Conservation (phyloP, 176 grass and related monocot species). For the Stipa capillata region DNA sequence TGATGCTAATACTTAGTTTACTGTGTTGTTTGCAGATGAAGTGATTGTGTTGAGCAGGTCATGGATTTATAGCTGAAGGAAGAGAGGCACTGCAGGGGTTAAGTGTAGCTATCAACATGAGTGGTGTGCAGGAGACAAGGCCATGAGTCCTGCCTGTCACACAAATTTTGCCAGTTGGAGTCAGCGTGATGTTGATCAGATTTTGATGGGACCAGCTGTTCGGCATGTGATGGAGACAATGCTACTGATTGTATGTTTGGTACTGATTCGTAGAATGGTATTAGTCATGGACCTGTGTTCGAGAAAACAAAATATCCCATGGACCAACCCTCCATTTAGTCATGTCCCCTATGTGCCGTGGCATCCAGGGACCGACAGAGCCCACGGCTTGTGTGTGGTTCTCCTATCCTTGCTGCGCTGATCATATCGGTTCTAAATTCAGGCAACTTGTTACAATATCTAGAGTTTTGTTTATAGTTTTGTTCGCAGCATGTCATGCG, state of each 20-base stretch:
- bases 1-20: neutral
- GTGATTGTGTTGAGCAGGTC: neutral
- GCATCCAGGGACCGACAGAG: neutral
- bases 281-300: neutral
- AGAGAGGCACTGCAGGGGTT: too few species aligned
- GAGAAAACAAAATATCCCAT: neutral
- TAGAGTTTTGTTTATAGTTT: neutral
- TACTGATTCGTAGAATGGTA: neutral
- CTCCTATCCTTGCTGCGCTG: neutral
- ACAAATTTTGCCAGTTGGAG: neutral
- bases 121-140: neutral
- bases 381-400: neutral
- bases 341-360: neutral
- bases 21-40: neutral
- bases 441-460: neutral
- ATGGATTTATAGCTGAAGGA: conserved; percentile 19
- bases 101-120: neutral
- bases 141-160: conserved; percentile 23
- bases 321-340: neutral
- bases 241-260: neutral
- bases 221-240: neutral
- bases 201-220: neutral
- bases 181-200: neutral
- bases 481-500: neutral
- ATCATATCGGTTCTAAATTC: neutral